phyloP scores from a whole-genome alignment of 306 rosid species.

The Corylus americana region DNA sequence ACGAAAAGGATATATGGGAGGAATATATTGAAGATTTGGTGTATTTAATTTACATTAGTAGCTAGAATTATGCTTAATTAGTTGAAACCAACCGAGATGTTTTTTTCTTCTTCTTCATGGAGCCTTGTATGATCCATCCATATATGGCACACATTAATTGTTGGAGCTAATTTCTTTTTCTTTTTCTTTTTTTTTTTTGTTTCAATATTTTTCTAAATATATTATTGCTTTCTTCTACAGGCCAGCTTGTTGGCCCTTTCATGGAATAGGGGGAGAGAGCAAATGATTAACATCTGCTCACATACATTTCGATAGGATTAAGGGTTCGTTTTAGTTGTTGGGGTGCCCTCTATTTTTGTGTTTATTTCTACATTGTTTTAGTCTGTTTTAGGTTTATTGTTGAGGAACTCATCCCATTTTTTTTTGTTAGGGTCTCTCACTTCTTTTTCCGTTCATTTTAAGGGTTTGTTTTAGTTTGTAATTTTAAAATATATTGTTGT shows the following conservation, averaged over 20 bases:
- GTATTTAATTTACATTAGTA: constrained; percentile 7
- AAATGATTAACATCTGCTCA: not conserved
- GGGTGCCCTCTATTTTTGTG: too few species aligned
- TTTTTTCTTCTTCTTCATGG: not conserved
- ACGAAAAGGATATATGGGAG: constrained; percentile 28
- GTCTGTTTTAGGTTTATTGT: too few species aligned
- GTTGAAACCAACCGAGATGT: constrained; percentile 19
- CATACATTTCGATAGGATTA: too few species aligned
- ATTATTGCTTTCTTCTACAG: not conserved
- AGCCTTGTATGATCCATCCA: not conserved
- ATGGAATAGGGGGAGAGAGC: not conserved
- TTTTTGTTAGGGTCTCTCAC: too few species aligned
- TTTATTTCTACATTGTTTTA: too few species aligned
- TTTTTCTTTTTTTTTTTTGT: not conserved
- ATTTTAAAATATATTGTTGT: too few species aligned
- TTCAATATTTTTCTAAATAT: not conserved
- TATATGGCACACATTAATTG: not conserved
- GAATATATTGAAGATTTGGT: constrained; percentile 25
- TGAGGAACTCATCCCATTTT: too few species aligned
- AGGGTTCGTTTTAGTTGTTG: too few species aligned
- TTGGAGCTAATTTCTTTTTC: not conserved
- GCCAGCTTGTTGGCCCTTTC: not conserved
- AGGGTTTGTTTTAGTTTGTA: too few species aligned
- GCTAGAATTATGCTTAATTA: constrained; percentile 39
- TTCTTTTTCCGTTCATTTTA: too few species aligned